Evolutionary conservation across 2,329 filamentous ascomycete species (phyloP).

Genomic region (Chaetothyriales sp.): DNA sequence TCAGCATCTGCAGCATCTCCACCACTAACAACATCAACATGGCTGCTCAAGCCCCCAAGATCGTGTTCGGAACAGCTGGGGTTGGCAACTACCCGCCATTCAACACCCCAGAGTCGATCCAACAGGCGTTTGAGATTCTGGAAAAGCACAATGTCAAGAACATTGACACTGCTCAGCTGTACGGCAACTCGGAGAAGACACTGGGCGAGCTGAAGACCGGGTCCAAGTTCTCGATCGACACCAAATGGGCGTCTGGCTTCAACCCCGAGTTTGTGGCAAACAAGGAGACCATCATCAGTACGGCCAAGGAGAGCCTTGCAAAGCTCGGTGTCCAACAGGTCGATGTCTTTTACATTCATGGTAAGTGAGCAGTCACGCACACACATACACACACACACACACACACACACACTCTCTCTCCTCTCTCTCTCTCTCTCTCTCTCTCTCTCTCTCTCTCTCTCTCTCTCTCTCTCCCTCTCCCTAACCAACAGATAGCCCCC

Average conservation of each 20-base stretch:
- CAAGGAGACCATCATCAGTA: constrained; percentile 13
- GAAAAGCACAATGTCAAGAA: constrained; percentile 7
- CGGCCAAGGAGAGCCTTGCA: constrained; percentile 13
- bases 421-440: too few species aligned
- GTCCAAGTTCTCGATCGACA: constrained; percentile 32
- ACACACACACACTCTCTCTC: too few species aligned
- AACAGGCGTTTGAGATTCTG: constrained; percentile 9
- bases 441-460: too few species aligned
- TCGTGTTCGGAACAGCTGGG: constrained; percentile 9
- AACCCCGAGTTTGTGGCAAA: constrained; percentile 1
- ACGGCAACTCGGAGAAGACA: constrained; percentile 28
- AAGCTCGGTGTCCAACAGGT: constrained; percentile 17
- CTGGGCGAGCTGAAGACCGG: constrained; percentile 28
- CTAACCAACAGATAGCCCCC: too few species aligned
- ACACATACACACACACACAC: too few species aligned
- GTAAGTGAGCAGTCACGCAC: constrained; percentile 1
- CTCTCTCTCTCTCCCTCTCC: too few species aligned
- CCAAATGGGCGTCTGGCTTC: constrained; percentile 30
- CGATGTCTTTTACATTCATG: constrained; percentile 24
- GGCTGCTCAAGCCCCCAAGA: constrained; percentile 5
- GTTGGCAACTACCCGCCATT: constrained; percentile 9
- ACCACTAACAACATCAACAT: constrained; percentile 2
- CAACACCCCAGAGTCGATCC: constrained; percentile 2
- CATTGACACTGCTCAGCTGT: constrained; percentile 19
- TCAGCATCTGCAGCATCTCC: too few species aligned